phyloP scores from a whole-genome alignment of 148 eudicot genomes.

The Nepenthes gracilis region DNA sequence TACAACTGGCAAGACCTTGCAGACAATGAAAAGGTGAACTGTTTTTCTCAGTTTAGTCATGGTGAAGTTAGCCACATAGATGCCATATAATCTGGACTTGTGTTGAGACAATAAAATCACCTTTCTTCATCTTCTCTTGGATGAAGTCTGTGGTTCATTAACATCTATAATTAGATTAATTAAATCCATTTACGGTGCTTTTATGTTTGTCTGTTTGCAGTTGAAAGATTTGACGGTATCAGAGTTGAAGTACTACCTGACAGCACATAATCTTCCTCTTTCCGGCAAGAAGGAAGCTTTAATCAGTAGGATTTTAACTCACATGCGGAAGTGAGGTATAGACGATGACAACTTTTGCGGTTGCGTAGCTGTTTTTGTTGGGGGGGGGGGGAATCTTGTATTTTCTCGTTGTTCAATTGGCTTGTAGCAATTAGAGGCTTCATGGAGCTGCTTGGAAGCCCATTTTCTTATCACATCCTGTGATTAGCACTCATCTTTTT shows the following conservation, averaged over 20 bases:
- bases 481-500: too few species aligned
- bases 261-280: conserved; percentile 57
- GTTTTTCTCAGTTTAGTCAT: not conserved
- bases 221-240: conserved; percentile 67
- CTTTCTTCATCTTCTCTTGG: too few species aligned
- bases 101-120: too few species aligned
- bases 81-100: too few species aligned
- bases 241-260: conserved; percentile 66
- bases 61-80: too few species aligned
- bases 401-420: too few species aligned
- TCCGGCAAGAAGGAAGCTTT: conserved; percentile 75
- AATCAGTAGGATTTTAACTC: conserved; percentile 67
- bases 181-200: not conserved
- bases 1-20: conserved; percentile 90
- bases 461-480: too few species aligned
- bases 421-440: too few species aligned
- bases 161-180: not conserved
- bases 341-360: too few species aligned
- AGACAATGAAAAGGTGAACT: conserved; percentile 63
- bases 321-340: conserved; percentile 55
- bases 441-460: too few species aligned
- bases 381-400: too few species aligned
- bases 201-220: conserved; percentile 23
- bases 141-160: not conserved
- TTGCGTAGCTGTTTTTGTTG: too few species aligned